These are phyloP conservation scores for Plasmodium reichenowi DNA, from an alignment of 169 alveolate species.

Conservation along the genomic window DNA sequence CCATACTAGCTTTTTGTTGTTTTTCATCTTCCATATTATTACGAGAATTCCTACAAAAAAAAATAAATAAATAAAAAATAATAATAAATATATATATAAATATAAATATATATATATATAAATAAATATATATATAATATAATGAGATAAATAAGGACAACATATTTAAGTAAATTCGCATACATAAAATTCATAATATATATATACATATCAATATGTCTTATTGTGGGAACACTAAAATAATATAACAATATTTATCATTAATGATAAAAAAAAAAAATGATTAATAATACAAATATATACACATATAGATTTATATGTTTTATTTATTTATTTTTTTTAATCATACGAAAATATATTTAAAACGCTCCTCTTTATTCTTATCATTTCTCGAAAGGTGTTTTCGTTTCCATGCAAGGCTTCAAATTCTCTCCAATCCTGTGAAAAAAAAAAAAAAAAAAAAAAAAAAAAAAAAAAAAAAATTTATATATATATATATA, in stretches of 20 bases:
- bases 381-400: constrained; percentile 90
- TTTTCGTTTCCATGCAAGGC: constrained; percentile 90
- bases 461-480: not conserved
- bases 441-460: not conserved
- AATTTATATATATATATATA: not conserved
- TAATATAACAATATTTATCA: no score
- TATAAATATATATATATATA: no score
- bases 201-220: no score
- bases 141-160: not conserved
- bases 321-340: not conserved
- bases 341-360: constrained; percentile 46
- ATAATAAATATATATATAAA: no score
- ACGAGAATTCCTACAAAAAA: constrained; percentile 35
- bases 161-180: not conserved
- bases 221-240: no score
- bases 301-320: no score
- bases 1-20: not conserved
- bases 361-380: constrained; percentile 77
- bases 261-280: not conserved
- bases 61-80: not conserved
- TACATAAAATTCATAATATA: not conserved
- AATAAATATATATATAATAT: no score
- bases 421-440: constrained; percentile 92
- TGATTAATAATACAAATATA: not conserved
- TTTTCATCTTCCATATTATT: not conserved